A percentile compares a stretch with the other conserved stretches of the same genome.
phyloP scores from a whole-genome alignment of 805 yeast genomes.

The Dipodascus geniculatus region DNA sequence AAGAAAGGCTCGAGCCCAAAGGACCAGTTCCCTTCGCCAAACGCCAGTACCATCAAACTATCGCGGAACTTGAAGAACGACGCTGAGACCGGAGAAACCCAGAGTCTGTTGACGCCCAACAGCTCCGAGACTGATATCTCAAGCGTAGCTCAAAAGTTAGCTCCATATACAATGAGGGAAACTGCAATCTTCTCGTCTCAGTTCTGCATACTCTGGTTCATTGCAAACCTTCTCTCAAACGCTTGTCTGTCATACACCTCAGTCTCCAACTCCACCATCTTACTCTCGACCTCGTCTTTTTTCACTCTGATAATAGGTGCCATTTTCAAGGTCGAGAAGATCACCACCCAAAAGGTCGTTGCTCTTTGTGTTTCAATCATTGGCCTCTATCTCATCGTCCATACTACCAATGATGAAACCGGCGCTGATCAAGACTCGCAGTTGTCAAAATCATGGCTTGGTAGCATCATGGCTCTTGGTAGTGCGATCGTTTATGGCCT shows the following conservation, averaged over 20 bases:
- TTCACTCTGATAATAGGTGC: slow-evolving; percentile 82
- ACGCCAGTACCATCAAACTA: slow-evolving; percentile 6
- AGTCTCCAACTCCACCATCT: slow-evolving; percentile 87
- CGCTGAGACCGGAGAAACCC: neutral
- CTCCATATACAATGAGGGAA: slow-evolving; percentile 31
- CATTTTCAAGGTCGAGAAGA: slow-evolving; percentile 54
- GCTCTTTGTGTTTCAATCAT: slow-evolving; percentile 62
- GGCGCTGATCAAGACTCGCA: slow-evolving; percentile 20
- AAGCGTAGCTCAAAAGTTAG: neutral
- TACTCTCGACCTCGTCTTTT: slow-evolving; percentile 86
- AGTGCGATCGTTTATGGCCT: slow-evolving; percentile 90
- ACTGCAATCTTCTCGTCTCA: slow-evolving; percentile 67
- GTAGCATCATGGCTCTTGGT: slow-evolving; percentile 66
- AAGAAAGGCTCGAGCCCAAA: neutral
- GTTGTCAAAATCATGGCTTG: slow-evolving; percentile 36
- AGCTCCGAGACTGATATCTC: neutral
- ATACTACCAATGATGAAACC: slow-evolving; percentile 35
- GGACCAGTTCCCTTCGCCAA: slow-evolving; percentile 1
- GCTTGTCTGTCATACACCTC: slow-evolving; percentile 80
- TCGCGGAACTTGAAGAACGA: neutral
- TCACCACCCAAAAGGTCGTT: slow-evolving; percentile 49
- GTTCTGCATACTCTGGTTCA: slow-evolving; percentile 81
- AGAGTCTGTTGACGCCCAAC: neutral
- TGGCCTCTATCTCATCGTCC: slow-evolving; percentile 55
- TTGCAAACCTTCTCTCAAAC: slow-evolving; percentile 81